Conservation (phyloP, 257 asterid genomes). For the Perilla frutescens region DNA sequence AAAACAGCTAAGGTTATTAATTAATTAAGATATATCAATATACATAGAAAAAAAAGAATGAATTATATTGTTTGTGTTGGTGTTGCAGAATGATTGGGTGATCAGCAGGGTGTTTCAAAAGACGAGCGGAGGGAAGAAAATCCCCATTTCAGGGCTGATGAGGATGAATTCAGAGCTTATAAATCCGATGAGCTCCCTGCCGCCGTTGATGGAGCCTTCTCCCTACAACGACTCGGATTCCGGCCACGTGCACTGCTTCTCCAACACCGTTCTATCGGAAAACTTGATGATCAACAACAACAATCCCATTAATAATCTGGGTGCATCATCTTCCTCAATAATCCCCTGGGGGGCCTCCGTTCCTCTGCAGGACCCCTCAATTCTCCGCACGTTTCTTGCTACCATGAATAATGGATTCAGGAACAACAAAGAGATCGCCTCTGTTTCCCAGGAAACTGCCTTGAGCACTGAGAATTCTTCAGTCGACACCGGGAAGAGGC, state of each 20-base stretch:
- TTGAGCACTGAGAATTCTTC: constrained; percentile 55
- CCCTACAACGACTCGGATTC: constrained; percentile 39
- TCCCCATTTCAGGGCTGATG: constrained; percentile 68
- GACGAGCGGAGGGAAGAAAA: constrained; percentile 75
- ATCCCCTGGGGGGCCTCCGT: constrained; percentile 46
- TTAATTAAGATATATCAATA: no score
- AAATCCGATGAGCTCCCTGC: constrained; percentile 42
- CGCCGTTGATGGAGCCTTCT: constrained; percentile 65
- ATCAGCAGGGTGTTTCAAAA: constrained; percentile 89
- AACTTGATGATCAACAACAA: constrained; percentile 37
- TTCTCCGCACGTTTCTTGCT: constrained; percentile 42
- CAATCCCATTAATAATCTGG: constrained; percentile 24
- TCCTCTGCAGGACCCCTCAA: constrained; percentile 39
- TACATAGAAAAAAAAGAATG: no score
- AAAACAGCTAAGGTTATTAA: constrained; percentile 60
- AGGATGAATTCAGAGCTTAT: constrained; percentile 40
- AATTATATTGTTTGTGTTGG: no score
- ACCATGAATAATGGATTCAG: constrained; percentile 42
- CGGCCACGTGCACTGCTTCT: constrained; percentile 93
- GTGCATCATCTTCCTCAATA: constrained; percentile 27
- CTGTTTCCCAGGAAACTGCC: constrained; percentile 57
- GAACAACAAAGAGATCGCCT: constrained; percentile 44
- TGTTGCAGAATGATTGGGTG: constrained; percentile 87
- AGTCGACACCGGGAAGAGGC: constrained; percentile 49
- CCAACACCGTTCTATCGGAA: constrained; percentile 51